A percentile compares a stretch with the other conserved stretches of the same genome.
Evolutionary conservation across 805 yeast genomes (phyloP).

Genomic region (Saturnispora mendoncae): DNA sequence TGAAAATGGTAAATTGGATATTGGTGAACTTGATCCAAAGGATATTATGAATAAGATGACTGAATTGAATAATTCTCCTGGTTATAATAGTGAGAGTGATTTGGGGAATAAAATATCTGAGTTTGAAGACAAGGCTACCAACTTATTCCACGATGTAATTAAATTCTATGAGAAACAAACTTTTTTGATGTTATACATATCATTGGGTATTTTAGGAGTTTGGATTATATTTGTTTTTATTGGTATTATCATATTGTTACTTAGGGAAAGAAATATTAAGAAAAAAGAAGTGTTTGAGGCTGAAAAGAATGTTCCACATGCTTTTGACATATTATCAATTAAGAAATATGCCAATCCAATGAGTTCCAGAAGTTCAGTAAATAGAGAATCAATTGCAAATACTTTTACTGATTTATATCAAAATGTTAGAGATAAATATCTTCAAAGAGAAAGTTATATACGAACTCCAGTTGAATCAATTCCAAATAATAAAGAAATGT

Average conservation of each 20-base stretch:
- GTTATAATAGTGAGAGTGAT: slow-evolving; percentile 10
- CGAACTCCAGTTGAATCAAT: slow-evolving; percentile 12
- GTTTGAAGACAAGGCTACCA: slow-evolving; percentile 21
- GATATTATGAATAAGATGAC: slow-evolving; percentile 9
- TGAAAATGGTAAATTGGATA: slow-evolving; percentile 45
- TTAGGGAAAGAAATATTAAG: slow-evolving; percentile 9
- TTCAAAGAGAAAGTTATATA: slow-evolving; percentile 2
- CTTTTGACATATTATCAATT: not conserved
- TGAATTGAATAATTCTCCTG: slow-evolving; percentile 7
- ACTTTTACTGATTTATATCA: slow-evolving; percentile 4
- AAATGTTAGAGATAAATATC: slow-evolving; percentile 9
- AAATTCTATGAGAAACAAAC: slow-evolving; percentile 30
- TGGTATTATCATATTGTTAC: slow-evolving; percentile 14
- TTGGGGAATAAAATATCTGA: slow-evolving; percentile 4
- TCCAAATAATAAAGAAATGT: not conserved
- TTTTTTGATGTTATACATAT: slow-evolving; percentile 38
- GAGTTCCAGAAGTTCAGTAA: not conserved
- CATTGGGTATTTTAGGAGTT: slow-evolving; percentile 34
- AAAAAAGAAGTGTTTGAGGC: not conserved
- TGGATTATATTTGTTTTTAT: slow-evolving; percentile 39
- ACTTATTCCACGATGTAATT: slow-evolving; percentile 25
- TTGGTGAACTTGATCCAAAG: slow-evolving; percentile 40
- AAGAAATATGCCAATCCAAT: not conserved
- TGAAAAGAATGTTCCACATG: not conserved
- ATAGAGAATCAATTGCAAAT: not conserved